phyloP scores from a whole-genome alignment of 352 stramenopile genomes.

The Pythium dissotocum region DNA sequence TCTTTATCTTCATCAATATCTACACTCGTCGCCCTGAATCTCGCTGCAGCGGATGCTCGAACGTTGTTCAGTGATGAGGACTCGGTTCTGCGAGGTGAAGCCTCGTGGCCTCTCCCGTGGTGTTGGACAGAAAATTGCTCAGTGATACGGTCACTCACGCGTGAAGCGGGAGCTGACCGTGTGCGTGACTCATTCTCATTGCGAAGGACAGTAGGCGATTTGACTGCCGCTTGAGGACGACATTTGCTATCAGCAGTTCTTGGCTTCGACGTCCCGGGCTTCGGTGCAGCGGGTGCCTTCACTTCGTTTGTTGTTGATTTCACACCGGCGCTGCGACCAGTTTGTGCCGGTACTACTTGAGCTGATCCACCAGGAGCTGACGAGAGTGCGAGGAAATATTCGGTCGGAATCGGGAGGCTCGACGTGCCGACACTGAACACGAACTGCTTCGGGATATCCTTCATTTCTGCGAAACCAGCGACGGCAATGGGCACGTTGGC shows the following conservation, averaged over 20 bases:
- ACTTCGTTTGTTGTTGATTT: neutral
- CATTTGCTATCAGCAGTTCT: neutral
- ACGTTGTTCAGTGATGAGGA: neutral
- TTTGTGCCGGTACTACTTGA: neutral
- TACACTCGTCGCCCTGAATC: neutral
- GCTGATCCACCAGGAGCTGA: neutral
- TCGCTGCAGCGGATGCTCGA: neutral
- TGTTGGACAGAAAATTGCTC: neutral
- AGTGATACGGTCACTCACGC: neutral
- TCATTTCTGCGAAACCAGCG: conserved; percentile 35
- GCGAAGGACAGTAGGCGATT: neutral
- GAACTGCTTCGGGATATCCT: conserved; percentile 72
- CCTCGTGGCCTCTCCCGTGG: neutral
- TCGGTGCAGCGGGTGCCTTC: neutral
- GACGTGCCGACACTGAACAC: conserved; percentile 42
- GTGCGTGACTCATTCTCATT: neutral
- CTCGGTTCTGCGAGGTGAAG: neutral
- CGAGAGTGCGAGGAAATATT: conserved; percentile 47
- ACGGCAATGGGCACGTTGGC: conserved; percentile 14
- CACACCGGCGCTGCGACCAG: neutral
- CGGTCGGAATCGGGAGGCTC: conserved; percentile 41
- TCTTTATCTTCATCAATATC: neutral
- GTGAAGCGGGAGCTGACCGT: neutral
- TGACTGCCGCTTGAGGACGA: neutral
- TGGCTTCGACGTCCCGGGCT: neutral